A percentile compares a stretch with the other conserved stretches of the same genome.
Conservation (phyloP, 2,329 filamentous ascomycete species). For the Diaporthe citriasiana region DNA sequence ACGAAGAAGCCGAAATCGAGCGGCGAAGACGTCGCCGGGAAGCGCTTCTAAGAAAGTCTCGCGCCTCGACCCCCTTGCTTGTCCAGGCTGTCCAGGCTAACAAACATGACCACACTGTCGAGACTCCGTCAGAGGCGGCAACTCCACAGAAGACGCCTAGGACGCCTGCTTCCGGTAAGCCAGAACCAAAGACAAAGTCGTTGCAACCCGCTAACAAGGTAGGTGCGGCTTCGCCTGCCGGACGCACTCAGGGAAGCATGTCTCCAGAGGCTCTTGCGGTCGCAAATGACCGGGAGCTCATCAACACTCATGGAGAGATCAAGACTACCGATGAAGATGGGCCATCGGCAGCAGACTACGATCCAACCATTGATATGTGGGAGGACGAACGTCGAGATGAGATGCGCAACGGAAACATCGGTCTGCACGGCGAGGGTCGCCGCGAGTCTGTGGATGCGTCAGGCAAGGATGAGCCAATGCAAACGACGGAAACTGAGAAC, state of each 20-base stretch:
- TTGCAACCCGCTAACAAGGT: constrained; percentile 23
- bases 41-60: constrained; percentile 87
- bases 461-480: constrained; percentile 50
- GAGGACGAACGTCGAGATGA: constrained; percentile 83
- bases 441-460: constrained; percentile 43
- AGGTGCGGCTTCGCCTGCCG: constrained; percentile 52
- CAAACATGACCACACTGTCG: constrained; percentile 69
- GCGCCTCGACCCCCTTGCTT: constrained; percentile 79
- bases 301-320: constrained; percentile 68
- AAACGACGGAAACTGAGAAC: constrained; percentile 52
- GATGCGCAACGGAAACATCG: constrained; percentile 70
- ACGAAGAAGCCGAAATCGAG: constrained; percentile 88
- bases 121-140: constrained; percentile 61
- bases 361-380: constrained; percentile 89
- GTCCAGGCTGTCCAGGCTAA: constrained; percentile 80
- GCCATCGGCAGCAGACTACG: constrained; percentile 93
- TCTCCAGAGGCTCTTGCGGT: constrained; percentile 74
- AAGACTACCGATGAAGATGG: constrained; percentile 71
- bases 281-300: constrained; percentile 76
- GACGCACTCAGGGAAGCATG: constrained; percentile 59
- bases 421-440: constrained; percentile 61
- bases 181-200: background rate
- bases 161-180: constrained; percentile 65
- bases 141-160: constrained; percentile 55
- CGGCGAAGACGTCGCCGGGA: constrained; percentile 87